Conservation (phyloP, 2,329 filamentous ascomycete genomes). For the Neoscytalidium dimidiatum region DNA sequence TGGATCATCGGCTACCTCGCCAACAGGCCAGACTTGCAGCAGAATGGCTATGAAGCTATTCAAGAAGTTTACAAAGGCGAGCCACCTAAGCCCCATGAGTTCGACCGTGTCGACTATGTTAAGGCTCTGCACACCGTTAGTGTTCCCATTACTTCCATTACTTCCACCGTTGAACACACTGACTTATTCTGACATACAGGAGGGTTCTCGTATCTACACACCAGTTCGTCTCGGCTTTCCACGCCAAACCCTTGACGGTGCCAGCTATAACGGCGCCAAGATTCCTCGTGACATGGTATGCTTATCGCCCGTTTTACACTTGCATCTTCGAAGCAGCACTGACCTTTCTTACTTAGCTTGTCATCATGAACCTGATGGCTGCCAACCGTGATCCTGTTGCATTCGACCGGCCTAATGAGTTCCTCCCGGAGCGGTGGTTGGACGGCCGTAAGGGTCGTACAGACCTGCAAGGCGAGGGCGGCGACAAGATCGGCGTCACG, state of each 20-base stretch:
- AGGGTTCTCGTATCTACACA: constrained; percentile 23
- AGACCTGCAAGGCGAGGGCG: neutral
- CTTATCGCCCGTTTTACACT: neutral
- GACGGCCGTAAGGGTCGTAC: neutral
- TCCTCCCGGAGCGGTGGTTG: neutral
- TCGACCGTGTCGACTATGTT: constrained; percentile 23
- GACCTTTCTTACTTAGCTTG: neutral
- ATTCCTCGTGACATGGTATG: neutral
- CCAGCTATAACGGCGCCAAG: neutral
- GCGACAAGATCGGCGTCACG: neutral
- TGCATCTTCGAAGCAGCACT: neutral
- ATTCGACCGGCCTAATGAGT: neutral
- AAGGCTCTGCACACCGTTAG: constrained; percentile 23
- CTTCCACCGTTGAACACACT: neutral
- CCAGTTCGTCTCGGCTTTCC: constrained; percentile 21
- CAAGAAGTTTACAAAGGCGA: constrained; percentile 24
- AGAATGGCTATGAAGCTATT: constrained; percentile 23
- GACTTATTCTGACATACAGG: neutral
- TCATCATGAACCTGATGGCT: neutral
- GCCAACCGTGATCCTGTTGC: neutral
- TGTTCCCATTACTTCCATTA: neutral
- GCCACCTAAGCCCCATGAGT: constrained; percentile 23
- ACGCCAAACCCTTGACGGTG: neutral
- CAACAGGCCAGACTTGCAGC: constrained; percentile 23
- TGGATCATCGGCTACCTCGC: constrained; percentile 25